Percentiles rank a stretch among this genome's conserved stretches.
These are phyloP conservation scores for Xylariales sp. DNA, from an alignment of 2,329 filamentous ascomycete species.

Conservation along the genomic window DNA sequence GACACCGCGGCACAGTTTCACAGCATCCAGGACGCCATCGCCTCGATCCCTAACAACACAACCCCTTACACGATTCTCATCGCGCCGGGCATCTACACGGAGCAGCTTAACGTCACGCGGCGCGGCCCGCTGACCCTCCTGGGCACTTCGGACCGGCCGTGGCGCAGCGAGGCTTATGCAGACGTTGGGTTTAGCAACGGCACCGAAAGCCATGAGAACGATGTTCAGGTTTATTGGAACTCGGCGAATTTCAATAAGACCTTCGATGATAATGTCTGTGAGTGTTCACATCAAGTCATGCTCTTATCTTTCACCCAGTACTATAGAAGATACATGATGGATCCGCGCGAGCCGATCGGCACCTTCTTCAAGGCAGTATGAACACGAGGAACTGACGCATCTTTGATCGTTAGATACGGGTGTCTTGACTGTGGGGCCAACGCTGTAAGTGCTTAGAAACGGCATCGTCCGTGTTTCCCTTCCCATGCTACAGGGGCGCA, in stretches of 20 bases:
- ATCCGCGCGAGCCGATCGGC: too few relatives aligned
- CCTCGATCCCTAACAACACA: conserved; percentile 35
- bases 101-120: conserved; percentile 63
- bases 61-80: conserved; percentile 54
- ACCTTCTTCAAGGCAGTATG: too few relatives aligned
- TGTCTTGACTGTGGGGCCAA: not conserved
- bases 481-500: too few relatives aligned
- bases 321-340: too few relatives aligned
- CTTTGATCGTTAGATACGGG: too few relatives aligned
- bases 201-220: conserved; percentile 39
- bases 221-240: conserved; percentile 13
- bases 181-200: conserved; percentile 2
- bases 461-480: conserved; percentile 50
- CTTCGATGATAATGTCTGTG: conserved; percentile 6
- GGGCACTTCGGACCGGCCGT: conserved; percentile 45
- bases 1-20: conserved; percentile 30
- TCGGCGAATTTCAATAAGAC: conserved; percentile 5
- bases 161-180: conserved; percentile 28
- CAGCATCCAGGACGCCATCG: conserved; percentile 36
- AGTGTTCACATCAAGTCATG: too few relatives aligned
- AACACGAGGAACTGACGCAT: too few relatives aligned
- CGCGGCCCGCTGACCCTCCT: conserved; percentile 56
- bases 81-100: conserved; percentile 54
- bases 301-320: too few relatives aligned
- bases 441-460: too few relatives aligned